Percentiles rank a stretch among this genome's conserved stretches.
Conservation (phyloP, 2,329 filamentous ascomycete genomes). For the Ascochyta rabiei region DNA sequence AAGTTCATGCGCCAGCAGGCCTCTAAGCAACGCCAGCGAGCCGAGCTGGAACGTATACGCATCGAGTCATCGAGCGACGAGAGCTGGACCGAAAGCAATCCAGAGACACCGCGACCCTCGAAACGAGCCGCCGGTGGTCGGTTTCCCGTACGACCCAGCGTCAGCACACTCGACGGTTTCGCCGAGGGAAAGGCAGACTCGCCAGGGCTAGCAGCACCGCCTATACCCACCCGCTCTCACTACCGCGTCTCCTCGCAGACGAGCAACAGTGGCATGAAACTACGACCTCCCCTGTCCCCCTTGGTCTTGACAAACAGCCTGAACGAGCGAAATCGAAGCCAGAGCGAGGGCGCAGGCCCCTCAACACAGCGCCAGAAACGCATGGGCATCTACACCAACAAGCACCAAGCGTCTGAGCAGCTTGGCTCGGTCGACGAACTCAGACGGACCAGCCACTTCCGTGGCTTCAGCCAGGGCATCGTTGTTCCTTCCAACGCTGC, state of each 20-base stretch:
- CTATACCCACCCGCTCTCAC: constrained; percentile 81
- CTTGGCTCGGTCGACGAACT: constrained; percentile 60
- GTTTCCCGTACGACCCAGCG: constrained; percentile 72
- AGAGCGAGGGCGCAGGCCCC: constrained; percentile 64
- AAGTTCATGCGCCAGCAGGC: constrained; percentile 59
- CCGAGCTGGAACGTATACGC: constrained; percentile 40
- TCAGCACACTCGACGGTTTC: constrained; percentile 65
- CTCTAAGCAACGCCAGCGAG: constrained; percentile 41
- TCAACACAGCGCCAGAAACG: constrained; percentile 61
- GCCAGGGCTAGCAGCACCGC: constrained; percentile 61
- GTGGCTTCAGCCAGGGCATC: constrained; percentile 64
- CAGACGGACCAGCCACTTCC: constrained; percentile 59
- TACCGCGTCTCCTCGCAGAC: constrained; percentile 76
- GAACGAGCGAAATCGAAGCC: constrained; percentile 70
- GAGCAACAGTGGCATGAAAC: constrained; percentile 60
- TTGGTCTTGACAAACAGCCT: constrained; percentile 66
- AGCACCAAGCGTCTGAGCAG: constrained; percentile 55
- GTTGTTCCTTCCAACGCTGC: constrained; percentile 41
- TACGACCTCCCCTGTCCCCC: constrained; percentile 77
- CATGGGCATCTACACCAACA: constrained; percentile 65
- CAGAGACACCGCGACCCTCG: constrained; percentile 77
- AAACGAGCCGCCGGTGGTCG: constrained; percentile 61
- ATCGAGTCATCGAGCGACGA: constrained; percentile 56
- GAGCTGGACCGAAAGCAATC: constrained; percentile 66
- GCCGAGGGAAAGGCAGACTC: constrained; percentile 51